Percentiles rank a stretch among this genome's conserved stretches.
Evolutionary conservation across 1,284 basidiomycete species (phyloP).

Genomic region (Cystobasidium slooffiae): DNA sequence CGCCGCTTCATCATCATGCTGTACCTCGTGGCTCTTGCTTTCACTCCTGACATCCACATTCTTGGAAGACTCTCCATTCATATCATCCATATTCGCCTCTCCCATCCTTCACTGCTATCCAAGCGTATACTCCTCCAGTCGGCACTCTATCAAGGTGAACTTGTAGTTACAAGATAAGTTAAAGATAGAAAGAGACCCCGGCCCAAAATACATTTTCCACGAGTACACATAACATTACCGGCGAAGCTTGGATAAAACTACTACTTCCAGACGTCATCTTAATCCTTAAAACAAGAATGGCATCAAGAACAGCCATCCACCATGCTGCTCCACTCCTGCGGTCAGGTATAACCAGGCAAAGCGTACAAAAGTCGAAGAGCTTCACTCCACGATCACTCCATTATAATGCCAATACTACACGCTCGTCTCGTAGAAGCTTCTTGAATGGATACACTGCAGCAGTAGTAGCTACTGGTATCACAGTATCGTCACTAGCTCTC

Average conservation of each 20-base stretch:
- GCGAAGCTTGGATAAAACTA: too few species aligned
- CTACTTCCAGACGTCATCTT: background rate
- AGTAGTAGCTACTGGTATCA: background rate
- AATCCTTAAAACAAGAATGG: background rate
- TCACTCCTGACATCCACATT: background rate
- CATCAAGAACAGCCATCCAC: background rate
- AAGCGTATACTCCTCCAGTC: too few species aligned
- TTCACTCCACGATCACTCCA: background rate
- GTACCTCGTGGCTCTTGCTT: background rate
- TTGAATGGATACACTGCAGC: background rate
- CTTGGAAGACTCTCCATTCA: background rate
- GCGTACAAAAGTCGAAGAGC: background rate
- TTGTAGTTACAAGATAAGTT: too few species aligned
- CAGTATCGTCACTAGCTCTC: background rate
- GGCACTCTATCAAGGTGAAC: too few species aligned
- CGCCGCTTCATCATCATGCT: background rate
- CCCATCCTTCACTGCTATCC: too few species aligned
- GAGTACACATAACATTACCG: too few species aligned
- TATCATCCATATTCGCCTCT: too few species aligned
- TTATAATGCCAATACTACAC: background rate
- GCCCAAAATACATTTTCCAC: too few species aligned
- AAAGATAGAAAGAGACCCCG: too few species aligned
- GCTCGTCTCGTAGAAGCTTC: too few species aligned
- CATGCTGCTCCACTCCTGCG: background rate
- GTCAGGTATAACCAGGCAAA: conserved; percentile 1